Conservation (phyloP, 192 early-diverging fungal genomes). For the Mortierella antarctica region DNA sequence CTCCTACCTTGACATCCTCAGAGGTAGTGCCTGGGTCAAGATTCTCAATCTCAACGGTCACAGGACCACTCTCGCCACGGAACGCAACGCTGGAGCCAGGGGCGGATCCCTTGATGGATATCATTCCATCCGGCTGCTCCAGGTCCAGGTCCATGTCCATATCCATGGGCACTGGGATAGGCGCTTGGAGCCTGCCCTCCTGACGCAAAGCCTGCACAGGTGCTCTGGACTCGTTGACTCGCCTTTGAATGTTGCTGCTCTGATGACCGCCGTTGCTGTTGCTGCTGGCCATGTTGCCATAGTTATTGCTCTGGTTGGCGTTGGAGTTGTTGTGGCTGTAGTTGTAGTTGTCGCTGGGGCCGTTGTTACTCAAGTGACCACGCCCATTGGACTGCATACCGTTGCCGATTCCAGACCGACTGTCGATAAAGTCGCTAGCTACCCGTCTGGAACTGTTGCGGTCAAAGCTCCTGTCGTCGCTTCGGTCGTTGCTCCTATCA, state of each 20-base stretch:
- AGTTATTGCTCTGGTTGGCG: neutral
- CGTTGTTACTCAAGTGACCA: conserved; percentile 2
- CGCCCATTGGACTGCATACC: neutral
- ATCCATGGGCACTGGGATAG: neutral
- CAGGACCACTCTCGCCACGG: conserved; percentile 62
- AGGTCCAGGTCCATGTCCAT: conserved; percentile 40
- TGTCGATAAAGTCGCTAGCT: neutral
- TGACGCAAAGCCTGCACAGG: neutral
- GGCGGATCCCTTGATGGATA: conserved; percentile 38
- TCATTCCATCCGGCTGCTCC: conserved; percentile 12
- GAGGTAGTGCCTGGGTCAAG: conserved; percentile 60
- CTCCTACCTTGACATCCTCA: conserved; percentile 62
- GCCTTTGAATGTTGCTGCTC: neutral
- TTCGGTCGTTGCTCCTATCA: neutral
- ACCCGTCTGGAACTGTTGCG: neutral
- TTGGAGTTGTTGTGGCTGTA: neutral
- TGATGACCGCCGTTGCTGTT: neutral
- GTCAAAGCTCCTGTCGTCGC: neutral
- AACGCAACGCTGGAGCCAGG: conserved; percentile 40
- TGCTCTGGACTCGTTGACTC: neutral
- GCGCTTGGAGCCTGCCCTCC: neutral
- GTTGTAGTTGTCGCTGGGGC: conserved; percentile 9
- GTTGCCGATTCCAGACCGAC: conserved; percentile 2
- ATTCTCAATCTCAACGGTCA: conserved; percentile 58
- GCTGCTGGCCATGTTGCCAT: neutral